Percentiles rank a stretch among this genome's conserved stretches.
Evolutionary conservation across 2,329 filamentous ascomycete species (phyloP).

Genomic region (Coniosporium tulheliwenetii): DNA sequence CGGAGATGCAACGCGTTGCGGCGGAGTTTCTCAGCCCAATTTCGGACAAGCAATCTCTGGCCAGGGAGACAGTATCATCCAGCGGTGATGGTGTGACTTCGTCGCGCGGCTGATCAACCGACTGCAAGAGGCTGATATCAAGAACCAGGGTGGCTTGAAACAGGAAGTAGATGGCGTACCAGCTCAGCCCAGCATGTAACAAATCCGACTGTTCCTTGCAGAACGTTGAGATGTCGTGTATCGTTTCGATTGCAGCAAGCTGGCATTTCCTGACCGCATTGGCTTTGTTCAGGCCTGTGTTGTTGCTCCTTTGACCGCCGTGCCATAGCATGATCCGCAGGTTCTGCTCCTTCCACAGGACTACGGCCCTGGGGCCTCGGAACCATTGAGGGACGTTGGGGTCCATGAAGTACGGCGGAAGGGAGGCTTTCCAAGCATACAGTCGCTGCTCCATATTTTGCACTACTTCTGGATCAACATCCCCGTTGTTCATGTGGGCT

Average conservation of each 20-base stretch:
- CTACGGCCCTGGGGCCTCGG: slow-evolving; percentile 6
- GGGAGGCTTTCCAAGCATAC: slow-evolving; percentile 6
- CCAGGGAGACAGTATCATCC: neutral
- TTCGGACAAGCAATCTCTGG: slow-evolving; percentile 1
- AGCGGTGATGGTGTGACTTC: neutral
- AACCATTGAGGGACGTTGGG: slow-evolving; percentile 8
- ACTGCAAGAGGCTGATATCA: neutral
- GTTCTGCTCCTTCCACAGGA: slow-evolving; percentile 10
- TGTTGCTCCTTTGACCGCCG: slow-evolving; percentile 5
- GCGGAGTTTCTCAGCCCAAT: slow-evolving; percentile 1
- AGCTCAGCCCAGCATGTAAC: slow-evolving; percentile 5
- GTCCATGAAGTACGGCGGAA: slow-evolving; percentile 7
- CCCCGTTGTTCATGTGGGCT: neutral
- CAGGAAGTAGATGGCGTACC: slow-evolving; percentile 9
- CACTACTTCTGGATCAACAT: slow-evolving; percentile 5
- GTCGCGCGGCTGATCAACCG: neutral
- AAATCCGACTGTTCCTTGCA: slow-evolving; percentile 3
- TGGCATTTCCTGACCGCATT: slow-evolving; percentile 6
- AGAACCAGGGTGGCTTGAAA: slow-evolving; percentile 5
- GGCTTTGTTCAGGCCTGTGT: slow-evolving; percentile 5
- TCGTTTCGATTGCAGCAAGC: slow-evolving; percentile 4
- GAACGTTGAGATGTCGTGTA: slow-evolving; percentile 6
- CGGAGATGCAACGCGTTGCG: slow-evolving; percentile 1
- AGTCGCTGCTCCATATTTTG: slow-evolving; percentile 8
- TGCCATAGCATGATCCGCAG: slow-evolving; percentile 7